Evolutionary conservation across 163 green algal genomes (phyloP).

Genomic region (Scenedesmus sp.): DNA sequence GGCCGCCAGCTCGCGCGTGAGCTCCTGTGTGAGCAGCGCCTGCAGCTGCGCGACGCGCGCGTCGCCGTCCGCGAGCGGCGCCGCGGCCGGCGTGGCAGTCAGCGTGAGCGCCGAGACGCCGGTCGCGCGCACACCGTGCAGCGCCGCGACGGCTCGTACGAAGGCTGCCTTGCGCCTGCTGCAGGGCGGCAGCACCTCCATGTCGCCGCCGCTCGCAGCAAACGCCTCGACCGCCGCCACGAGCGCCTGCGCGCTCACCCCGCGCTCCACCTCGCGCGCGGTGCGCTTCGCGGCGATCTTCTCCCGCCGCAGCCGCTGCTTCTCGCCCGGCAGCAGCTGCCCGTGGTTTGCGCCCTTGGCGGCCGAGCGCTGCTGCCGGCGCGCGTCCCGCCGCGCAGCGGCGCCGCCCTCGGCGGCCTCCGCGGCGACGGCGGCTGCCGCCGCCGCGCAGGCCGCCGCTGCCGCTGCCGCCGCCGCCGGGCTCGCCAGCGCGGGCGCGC

Average conservation of each 20-base stretch:
- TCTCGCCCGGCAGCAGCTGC: constrained; percentile 58
- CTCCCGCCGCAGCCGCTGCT: constrained; percentile 55
- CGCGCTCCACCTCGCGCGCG: constrained; percentile 37
- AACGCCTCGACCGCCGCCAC: constrained; percentile 37
- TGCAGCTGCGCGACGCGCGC: neutral
- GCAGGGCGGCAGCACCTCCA: constrained; percentile 49
- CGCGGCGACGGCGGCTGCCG: neutral
- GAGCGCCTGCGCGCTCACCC: constrained; percentile 39
- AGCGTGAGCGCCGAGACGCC: constrained; percentile 8
- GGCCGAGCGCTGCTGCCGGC: constrained; percentile 46
- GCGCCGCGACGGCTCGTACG: neutral
- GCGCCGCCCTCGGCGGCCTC: neutral
- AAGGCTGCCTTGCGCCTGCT: constrained; percentile 41
- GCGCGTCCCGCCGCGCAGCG: neutral
- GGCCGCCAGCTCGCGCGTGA: constrained; percentile 4
- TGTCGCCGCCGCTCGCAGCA: constrained; percentile 40
- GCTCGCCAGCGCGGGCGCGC: too few species aligned
- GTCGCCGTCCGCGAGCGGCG: neutral
- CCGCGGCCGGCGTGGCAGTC: neutral
- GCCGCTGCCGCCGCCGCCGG: neutral
- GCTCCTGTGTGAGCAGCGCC: constrained; percentile 11
- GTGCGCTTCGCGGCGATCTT: constrained; percentile 60
- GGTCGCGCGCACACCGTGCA: constrained; percentile 13
- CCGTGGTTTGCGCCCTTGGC: constrained; percentile 51
- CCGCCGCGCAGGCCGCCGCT: constrained; percentile 3